Percentiles rank a stretch among this genome's conserved stretches.
Conservation (phyloP, 192 early-diverging fungal genomes). For the Gigaspora rosea region DNA sequence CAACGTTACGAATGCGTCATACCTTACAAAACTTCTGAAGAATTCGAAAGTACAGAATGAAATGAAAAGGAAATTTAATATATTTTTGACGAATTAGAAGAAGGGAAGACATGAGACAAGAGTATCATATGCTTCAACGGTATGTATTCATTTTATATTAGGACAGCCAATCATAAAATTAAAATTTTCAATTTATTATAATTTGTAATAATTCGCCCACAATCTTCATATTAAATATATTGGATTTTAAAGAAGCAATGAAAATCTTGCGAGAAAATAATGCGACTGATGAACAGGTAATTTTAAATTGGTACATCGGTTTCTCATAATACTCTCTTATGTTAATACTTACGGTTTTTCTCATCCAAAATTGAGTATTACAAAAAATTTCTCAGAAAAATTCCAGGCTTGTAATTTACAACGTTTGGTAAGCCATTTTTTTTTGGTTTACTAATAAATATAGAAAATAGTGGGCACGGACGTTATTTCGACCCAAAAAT, state of each 20-base stretch:
- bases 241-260: constrained; percentile 1
- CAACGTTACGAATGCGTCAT: not conserved
- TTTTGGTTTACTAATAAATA: not conserved
- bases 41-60: not conserved
- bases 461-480: too few relatives aligned
- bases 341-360: not conserved
- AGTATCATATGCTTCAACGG: too few relatives aligned
- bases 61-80: constrained; percentile 37
- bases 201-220: not conserved
- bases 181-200: too few relatives aligned
- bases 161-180: too few relatives aligned
- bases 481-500: too few relatives aligned
- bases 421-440: constrained; percentile 2
- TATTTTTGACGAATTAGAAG: constrained; percentile 19
- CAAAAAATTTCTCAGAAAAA: constrained; percentile 16
- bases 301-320: not conserved
- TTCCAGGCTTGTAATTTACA: constrained; percentile 18
- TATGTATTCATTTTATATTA: too few relatives aligned
- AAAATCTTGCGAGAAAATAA: not conserved
- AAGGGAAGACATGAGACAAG: too few relatives aligned
- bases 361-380: not conserved
- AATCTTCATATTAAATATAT: constrained; percentile 5
- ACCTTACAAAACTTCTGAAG: not conserved
- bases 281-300: not conserved
- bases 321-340: not conserved